phyloP scores from a whole-genome alignment of 2,329 filamentous ascomycete species.

The Epichloe amarillans region DNA sequence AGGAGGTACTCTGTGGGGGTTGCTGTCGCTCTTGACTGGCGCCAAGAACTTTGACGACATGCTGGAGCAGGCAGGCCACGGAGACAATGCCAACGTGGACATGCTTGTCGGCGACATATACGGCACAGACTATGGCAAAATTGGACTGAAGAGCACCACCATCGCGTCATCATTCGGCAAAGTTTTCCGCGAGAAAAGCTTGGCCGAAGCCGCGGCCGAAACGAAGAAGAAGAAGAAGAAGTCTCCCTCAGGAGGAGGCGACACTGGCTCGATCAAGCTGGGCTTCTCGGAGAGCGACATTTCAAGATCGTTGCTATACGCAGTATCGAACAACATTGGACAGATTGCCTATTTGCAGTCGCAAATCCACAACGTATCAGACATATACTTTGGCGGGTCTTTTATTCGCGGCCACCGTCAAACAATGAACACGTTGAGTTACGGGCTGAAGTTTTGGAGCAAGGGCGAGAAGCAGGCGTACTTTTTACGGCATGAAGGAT shows the following conservation, averaged over 20 bases:
- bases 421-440: slow-evolving; percentile 94
- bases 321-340: slow-evolving; percentile 94
- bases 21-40: slow-evolving; percentile 84
- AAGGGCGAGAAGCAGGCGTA: slow-evolving; percentile 90
- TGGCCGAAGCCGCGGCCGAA: slow-evolving; percentile 67
- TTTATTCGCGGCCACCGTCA: slow-evolving; percentile 94
- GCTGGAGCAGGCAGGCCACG: slow-evolving; percentile 78
- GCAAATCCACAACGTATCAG: slow-evolving; percentile 78
- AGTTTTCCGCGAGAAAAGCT: slow-evolving; percentile 82
- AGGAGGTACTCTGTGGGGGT: slow-evolving; percentile 93
- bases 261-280: slow-evolving; percentile 22
- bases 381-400: slow-evolving; percentile 95
- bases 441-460: slow-evolving; percentile 96
- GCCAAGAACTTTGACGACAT: slow-evolving; percentile 95
- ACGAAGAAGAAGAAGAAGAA: slow-evolving; percentile 47
- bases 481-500: slow-evolving; percentile 90
- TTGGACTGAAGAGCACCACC: slow-evolving; percentile 86
- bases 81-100: slow-evolving; percentile 87
- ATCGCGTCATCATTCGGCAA: slow-evolving; percentile 97
- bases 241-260: slow-evolving; percentile 33
- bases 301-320: slow-evolving; percentile 81
- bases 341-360: slow-evolving; percentile 97
- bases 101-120: slow-evolving; percentile 98
- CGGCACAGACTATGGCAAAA: slow-evolving; percentile 88
- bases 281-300: slow-evolving; percentile 72